Evolutionary conservation across 1,139 yeast species (phyloP).

Genomic region (Candida albicans): DNA sequence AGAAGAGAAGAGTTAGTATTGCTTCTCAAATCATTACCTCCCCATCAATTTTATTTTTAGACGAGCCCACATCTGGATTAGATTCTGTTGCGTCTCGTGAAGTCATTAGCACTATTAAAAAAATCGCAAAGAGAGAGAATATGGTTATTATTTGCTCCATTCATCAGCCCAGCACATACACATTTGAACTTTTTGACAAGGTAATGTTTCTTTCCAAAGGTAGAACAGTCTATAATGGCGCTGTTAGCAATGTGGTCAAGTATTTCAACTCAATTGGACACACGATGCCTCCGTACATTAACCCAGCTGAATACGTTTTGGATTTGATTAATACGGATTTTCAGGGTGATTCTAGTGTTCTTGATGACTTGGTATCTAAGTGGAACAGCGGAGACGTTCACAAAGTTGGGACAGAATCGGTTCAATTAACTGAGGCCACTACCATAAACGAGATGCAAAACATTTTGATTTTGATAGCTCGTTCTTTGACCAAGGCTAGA

Average conservation of each 20-base stretch:
- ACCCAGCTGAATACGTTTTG: slow-evolving; percentile 33
- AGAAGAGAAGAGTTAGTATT: slow-evolving; percentile 27
- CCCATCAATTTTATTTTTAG: slow-evolving; percentile 31
- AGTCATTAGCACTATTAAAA: slow-evolving; percentile 24
- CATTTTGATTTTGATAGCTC: slow-evolving; percentile 19
- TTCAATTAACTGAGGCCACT: neutral
- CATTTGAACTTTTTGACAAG: slow-evolving; percentile 31
- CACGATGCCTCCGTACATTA: slow-evolving; percentile 20
- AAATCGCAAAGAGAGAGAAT: slow-evolving; percentile 23
- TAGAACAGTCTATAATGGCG: slow-evolving; percentile 19
- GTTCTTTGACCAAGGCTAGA: slow-evolving; percentile 30
- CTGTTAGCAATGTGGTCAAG: slow-evolving; percentile 12
- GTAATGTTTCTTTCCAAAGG: slow-evolving; percentile 31
- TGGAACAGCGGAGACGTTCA: slow-evolving; percentile 5
- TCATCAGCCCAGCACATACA: slow-evolving; percentile 38
- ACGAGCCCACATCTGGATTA: slow-evolving; percentile 42
- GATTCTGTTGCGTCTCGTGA: slow-evolving; percentile 33
- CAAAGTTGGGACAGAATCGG: neutral
- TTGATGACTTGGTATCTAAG: slow-evolving; percentile 9
- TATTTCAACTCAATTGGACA: slow-evolving; percentile 21
- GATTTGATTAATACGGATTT: slow-evolving; percentile 37
- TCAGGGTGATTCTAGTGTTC: slow-evolving; percentile 5
- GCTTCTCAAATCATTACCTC: slow-evolving; percentile 26
- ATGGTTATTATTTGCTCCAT: slow-evolving; percentile 36
- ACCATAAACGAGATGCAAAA: slow-evolving; percentile 7